Evolutionary conservation across 352 stramenopile species (phyloP), one percentile per base, ranked within the genome.

Genomic region (Globisporangium ultimum): DNA sequence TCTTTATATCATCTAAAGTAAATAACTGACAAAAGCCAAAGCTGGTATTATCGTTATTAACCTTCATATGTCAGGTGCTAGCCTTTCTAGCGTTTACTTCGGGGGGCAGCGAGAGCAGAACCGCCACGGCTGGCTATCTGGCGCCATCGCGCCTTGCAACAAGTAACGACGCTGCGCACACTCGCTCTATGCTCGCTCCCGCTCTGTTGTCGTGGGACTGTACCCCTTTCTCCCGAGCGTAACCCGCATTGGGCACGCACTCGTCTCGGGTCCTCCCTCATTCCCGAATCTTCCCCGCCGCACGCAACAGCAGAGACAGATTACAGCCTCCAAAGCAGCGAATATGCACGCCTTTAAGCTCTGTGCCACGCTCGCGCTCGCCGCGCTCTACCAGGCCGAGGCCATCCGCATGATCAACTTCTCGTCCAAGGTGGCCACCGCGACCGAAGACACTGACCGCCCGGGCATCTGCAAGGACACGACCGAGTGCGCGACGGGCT

Each of bases 401-500:
- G 53, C 60, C 11, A 24, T 22, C 28, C 15, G 48, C 14, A 51
- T 52, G 24, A 40, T 64, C 48, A 42, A 32, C 14, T 53, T 42
- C 34, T 53, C 51, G 32, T 64, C 58, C 46, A 59, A 60, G 32
- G 55, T 21, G 42, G 42, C 60, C 20, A 51, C 43, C 17, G 28
- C 53, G 10, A 53, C 53, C 21, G 58, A 64, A 21, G 42, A 50
- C 45, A 53, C 54, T 21, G 66, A 78, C 12, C 73, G 66, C 61
- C 71, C 71, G 0, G 73, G 68, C 9, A 76, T 78, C 53, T 92
- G 82, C 56, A 73, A 89, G 59, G 77, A 80, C 55, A 85, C 74
- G 9, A 53, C 75, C 36, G 78, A 85, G 57, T 87, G 78, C 68
- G 66, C 43, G 43, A 67, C 73, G 32, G 74, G 68, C 18, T 90